Conservation (phyloP, 1,139 yeast species). For the Torulaspora pretoriensis region DNA sequence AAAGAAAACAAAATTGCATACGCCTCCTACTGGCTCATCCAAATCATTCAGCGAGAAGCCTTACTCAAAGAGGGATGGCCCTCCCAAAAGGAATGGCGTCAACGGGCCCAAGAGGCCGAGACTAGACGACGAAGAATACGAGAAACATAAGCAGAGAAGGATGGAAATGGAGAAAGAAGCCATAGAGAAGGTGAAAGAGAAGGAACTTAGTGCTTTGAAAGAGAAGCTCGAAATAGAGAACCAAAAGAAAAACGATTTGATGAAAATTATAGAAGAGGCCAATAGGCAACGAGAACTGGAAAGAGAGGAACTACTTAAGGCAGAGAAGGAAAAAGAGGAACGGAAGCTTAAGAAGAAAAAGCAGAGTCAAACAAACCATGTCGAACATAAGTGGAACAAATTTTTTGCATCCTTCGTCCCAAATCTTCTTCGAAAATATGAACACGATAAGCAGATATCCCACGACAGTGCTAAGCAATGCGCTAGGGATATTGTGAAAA, state of each 20-base stretch:
- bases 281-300: slow-evolving; percentile 34
- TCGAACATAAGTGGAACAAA: slow-evolving; percentile 52
- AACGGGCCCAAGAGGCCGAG: slow-evolving; percentile 14
- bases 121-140: slow-evolving; percentile 25
- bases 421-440: slow-evolving; percentile 66
- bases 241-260: slow-evolving; percentile 31
- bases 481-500: slow-evolving; percentile 70
- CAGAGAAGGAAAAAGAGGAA: slow-evolving; percentile 25
- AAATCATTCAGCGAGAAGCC: slow-evolving; percentile 16
- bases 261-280: slow-evolving; percentile 44
- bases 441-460: slow-evolving; percentile 50
- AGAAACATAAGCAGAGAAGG: slow-evolving; percentile 23
- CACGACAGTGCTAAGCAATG: slow-evolving; percentile 71
- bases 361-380: slow-evolving; percentile 17
- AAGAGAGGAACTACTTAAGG: slow-evolving; percentile 24
- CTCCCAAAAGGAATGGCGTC: slow-evolving; percentile 2
- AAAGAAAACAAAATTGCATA: slow-evolving; percentile 27
- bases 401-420: slow-evolving; percentile 76
- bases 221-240: slow-evolving; percentile 28
- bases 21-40: slow-evolving; percentile 30
- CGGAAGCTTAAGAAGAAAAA: slow-evolving; percentile 21
- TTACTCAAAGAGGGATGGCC: slow-evolving; percentile 1
- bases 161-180: slow-evolving; percentile 27
- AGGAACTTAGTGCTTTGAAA: slow-evolving; percentile 30
- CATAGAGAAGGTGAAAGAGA: slow-evolving; percentile 29